Evolutionary conservation across 148 eudicot species (phyloP), one percentile per base, ranked within the genome.

Genomic region (Rhododendron ovatum): DNA sequence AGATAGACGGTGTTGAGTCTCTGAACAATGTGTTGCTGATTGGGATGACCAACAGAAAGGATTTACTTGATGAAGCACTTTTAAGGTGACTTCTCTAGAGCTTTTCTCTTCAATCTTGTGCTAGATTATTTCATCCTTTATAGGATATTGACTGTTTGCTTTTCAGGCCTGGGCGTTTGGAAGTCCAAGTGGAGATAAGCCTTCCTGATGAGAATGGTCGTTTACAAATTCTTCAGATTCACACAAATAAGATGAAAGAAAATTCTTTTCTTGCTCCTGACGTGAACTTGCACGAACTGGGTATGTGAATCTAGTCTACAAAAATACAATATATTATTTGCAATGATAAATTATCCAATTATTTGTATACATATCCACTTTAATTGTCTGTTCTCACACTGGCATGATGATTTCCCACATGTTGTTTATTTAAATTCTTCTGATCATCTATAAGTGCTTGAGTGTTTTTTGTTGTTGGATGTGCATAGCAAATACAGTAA

Each of bases 1-100:
- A 95, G 96, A 98, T 98, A 91, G 99, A 98, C 89, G 99, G 99
- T 88, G 99, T 98, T 88, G 99, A 98, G 89, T 90, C 99, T 82
- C 92, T 98, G 82, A 98, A 98, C 89, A 98, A 98, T 91, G 99
- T 98, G 65, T 87, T 98, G 90, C 93, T 98, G 81, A 98, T 98
- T 86, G 99, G 99, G 84, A 98, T 98, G 99, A 98, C 99, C 18
- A 98, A 98, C 88, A 93, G 99, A 88, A 98, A 95, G 89, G 99
- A 98, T 90, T 91, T 98, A 89, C 95, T 98, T 91, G 99, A 98
- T 91, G 99, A 98, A 92, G 99, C 99, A 80, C 98, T 98, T 89
- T 33, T 98, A 87, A 98, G 98, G 98, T 95, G 86, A 89, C 43
- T 86, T 14, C 71, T 28, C 35, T 79, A 30, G 80, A 77, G 22